These are phyloP conservation scores for Colletotrichum lupini DNA, from an alignment of 2,329 filamentous ascomycete genomes.

Conservation along the genomic window DNA sequence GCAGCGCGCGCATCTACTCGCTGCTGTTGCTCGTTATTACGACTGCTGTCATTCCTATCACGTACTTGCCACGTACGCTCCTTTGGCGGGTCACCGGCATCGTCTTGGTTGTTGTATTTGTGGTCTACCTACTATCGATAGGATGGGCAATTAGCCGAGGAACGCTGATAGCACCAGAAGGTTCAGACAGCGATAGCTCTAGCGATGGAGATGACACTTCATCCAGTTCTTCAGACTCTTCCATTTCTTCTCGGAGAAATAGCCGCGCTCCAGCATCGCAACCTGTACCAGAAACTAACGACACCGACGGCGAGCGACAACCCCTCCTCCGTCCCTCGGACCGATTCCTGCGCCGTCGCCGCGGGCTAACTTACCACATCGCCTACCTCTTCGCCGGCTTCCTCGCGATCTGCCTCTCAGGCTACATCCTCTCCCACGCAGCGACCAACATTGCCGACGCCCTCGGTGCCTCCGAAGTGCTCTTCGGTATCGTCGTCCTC, in stretches of 20 bases:
- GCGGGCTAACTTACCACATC: slow-evolving; percentile 36
- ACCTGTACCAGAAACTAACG: not conserved
- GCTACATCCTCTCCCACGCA: slow-evolving; percentile 61
- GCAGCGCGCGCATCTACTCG: too few species aligned
- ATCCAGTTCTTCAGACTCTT: not conserved
- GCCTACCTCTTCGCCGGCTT: slow-evolving; percentile 56
- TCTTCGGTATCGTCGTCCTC: slow-evolving; percentile 55
- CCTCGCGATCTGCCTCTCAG: slow-evolving; percentile 56
- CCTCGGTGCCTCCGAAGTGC: slow-evolving; percentile 55
- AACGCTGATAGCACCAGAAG: slow-evolving; percentile 51
- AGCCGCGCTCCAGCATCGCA: not conserved
- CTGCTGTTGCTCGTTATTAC: too few species aligned
- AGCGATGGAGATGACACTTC: slow-evolving; percentile 39
- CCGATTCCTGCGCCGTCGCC: not conserved
- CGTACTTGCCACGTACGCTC: too few species aligned
- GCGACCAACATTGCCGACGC: slow-evolving; percentile 54
- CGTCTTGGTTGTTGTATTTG: slow-evolving; percentile 48
- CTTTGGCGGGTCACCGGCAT: too few species aligned
- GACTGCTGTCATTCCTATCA: too few species aligned
- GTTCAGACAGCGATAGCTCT: slow-evolving; percentile 41
- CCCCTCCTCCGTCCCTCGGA: slow-evolving; percentile 22
- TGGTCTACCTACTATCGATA: slow-evolving; percentile 55
- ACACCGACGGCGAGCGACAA: not conserved
- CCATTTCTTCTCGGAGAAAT: not conserved
- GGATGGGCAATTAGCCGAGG: slow-evolving; percentile 57